These are phyloP conservation scores for Spinellus fusiger DNA, from an alignment of 192 early-diverging fungal genomes.

Conservation along the genomic window DNA sequence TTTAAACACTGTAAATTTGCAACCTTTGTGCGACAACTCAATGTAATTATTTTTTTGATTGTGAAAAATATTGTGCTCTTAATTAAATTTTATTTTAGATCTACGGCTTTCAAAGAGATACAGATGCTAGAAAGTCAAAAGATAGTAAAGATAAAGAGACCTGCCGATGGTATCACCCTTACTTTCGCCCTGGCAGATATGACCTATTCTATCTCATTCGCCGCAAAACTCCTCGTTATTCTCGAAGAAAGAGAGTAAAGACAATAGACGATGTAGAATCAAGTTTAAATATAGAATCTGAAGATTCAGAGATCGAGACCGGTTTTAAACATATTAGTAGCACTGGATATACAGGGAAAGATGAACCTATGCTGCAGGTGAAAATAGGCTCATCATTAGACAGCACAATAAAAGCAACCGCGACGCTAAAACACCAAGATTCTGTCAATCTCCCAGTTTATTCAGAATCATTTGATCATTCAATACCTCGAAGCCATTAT, in stretches of 20 bases:
- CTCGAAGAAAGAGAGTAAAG: constrained; percentile 13
- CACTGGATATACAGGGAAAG: background rate
- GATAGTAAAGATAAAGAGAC: constrained; percentile 36
- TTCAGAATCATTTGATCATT: no score
- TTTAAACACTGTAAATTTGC: constrained; percentile 48
- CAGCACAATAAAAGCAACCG: no score
- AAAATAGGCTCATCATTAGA: background rate
- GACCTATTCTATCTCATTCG: constrained; percentile 37
- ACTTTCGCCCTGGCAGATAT: constrained; percentile 34
- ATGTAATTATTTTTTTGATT: constrained; percentile 24
- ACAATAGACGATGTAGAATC: constrained; percentile 10
- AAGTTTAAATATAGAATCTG: constrained; percentile 9
- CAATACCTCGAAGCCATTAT: no score
- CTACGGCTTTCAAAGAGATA: constrained; percentile 43
- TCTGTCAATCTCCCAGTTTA: no score
- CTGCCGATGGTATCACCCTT: constrained; percentile 40
- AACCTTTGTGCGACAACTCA: constrained; percentile 46
- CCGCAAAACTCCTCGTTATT: constrained; percentile 28
- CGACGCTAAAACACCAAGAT: no score
- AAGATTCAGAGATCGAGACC: background rate
- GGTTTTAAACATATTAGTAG: background rate
- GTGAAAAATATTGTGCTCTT: background rate
- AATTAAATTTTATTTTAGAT: constrained; percentile 24
- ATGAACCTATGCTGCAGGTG: background rate
- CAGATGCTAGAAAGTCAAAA: constrained; percentile 43